These are phyloP conservation scores for Apophysomyces sp. DNA, from an alignment of 371 early-diverging fungal genomes.

Conservation along the genomic window DNA sequence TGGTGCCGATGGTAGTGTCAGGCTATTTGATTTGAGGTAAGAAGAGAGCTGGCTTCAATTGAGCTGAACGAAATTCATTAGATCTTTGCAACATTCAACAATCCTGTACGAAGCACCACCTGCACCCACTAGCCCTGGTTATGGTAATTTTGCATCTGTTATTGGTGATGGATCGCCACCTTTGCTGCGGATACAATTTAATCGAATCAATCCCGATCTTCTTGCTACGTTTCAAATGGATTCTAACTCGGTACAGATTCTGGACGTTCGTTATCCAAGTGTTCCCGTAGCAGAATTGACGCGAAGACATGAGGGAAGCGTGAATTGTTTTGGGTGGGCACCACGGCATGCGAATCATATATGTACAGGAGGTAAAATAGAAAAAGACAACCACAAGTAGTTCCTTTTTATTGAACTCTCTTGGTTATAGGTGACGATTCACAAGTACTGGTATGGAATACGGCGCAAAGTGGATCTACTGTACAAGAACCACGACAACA, in stretches of 20 bases:
- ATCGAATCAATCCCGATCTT: conserved; percentile 81
- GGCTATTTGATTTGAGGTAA: conserved; percentile 93
- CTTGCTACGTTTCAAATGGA: conserved; percentile 85
- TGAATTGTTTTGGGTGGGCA: conserved; percentile 75
- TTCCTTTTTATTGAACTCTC: neutral
- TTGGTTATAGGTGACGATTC: conserved; percentile 58
- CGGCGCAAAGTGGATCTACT: conserved; percentile 15
- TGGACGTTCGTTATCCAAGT: conserved; percentile 90
- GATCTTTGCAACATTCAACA: conserved; percentile 90
- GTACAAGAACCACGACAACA: conserved; percentile 20
- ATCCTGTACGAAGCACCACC: conserved; percentile 93
- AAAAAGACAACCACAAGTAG: neutral
- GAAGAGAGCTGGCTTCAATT: neutral
- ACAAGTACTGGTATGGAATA: conserved; percentile 77
- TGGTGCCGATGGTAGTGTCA: conserved; percentile 96
- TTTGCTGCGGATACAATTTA: conserved; percentile 84
- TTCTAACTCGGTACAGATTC: conserved; percentile 67
- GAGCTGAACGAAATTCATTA: conserved; percentile 16
- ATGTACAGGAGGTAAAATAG: conserved; percentile 64
- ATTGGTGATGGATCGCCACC: conserved; percentile 49
- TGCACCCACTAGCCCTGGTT: conserved; percentile 34
- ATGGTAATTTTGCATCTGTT: conserved; percentile 20
- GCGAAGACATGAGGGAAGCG: conserved; percentile 65
- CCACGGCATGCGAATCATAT: conserved; percentile 64
- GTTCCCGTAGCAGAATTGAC: conserved; percentile 74